These are phyloP conservation scores for Stephanodiscus minutulus DNA, from an alignment of 108 stramenopile genomes.

Conservation along the genomic window DNA sequence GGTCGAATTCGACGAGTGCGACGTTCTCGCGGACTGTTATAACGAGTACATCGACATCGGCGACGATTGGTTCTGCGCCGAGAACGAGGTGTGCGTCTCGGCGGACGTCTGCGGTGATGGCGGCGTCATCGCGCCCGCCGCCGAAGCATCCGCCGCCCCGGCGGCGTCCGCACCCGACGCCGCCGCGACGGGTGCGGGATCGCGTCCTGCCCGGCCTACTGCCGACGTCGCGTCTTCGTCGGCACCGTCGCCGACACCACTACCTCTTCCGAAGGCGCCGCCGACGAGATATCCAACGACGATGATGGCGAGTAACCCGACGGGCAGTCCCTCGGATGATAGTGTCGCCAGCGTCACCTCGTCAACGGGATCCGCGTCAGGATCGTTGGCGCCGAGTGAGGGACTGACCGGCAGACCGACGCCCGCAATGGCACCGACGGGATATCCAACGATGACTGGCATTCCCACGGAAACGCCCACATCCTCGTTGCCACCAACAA, in stretches of 20 bases:
- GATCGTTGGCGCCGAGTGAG: not conserved
- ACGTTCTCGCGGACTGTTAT: conserved; percentile 23
- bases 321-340: no score
- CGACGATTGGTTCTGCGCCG: conserved; percentile 39
- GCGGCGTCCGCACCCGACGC: no score
- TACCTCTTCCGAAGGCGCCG: not conserved
- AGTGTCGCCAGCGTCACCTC: no score
- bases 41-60: conserved; percentile 22
- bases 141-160: no score
- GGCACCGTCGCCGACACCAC: not conserved
- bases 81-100: conserved; percentile 20
- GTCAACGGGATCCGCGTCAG: no score
- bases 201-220: not conserved
- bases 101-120: conserved; percentile 4
- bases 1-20: conserved; percentile 12
- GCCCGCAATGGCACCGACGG: not conserved
- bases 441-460: not conserved
- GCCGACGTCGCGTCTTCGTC: no score
- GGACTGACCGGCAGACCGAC: not conserved
- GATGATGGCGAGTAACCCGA: no score
- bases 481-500: not conserved
- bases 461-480: conserved; percentile 4
- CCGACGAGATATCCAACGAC: not conserved
- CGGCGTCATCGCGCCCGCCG: no score
- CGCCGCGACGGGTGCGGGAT: no score